phyloP scores from a whole-genome alignment of 768 basidiomycete species.

The Exidia glandulosa region DNA sequence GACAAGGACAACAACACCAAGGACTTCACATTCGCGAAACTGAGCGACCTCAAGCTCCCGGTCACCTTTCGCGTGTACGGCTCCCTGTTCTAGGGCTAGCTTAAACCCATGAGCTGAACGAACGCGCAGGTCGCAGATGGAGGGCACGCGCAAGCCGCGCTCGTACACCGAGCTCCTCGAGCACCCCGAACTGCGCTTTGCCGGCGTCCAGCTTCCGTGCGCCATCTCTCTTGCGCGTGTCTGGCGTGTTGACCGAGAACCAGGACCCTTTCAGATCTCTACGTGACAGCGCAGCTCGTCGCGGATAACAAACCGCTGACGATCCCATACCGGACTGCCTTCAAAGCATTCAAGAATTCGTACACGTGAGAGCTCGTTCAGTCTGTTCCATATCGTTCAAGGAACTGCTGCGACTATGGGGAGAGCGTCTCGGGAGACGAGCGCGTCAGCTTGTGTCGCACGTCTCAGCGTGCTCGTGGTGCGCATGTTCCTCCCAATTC shows the following conservation, averaged over 20 bases:
- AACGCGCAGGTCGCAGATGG: conserved; percentile 59
- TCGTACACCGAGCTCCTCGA: conserved; percentile 74
- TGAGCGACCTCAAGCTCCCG: conserved; percentile 79
- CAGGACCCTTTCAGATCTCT: conserved; percentile 85
- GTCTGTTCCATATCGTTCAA: neutral
- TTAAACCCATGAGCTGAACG: neutral
- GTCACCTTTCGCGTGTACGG: conserved; percentile 75
- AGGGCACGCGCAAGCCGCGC: conserved; percentile 64
- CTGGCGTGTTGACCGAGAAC: conserved; percentile 12
- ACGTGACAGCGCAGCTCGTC: conserved; percentile 83
- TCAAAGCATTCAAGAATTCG: conserved; percentile 80
- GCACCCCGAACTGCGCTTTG: conserved; percentile 69
- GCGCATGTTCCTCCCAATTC: too few relatives aligned
- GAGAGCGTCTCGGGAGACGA: too few relatives aligned
- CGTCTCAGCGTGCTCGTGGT: too few relatives aligned
- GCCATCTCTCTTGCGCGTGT: conserved; percentile 15
- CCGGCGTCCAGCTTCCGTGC: conserved; percentile 69
- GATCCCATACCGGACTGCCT: conserved; percentile 82
- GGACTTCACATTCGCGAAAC: conserved; percentile 87
- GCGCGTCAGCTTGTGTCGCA: too few relatives aligned
- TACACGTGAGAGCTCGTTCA: conserved; percentile 45
- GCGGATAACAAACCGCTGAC: conserved; percentile 91
- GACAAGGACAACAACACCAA: conserved; percentile 55
- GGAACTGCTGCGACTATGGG: neutral
- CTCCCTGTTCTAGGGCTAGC: conserved; percentile 9